These are phyloP conservation scores for Glycyrrhiza uralensis DNA, from an alignment of 306 rosid species.

Conservation along the genomic window DNA sequence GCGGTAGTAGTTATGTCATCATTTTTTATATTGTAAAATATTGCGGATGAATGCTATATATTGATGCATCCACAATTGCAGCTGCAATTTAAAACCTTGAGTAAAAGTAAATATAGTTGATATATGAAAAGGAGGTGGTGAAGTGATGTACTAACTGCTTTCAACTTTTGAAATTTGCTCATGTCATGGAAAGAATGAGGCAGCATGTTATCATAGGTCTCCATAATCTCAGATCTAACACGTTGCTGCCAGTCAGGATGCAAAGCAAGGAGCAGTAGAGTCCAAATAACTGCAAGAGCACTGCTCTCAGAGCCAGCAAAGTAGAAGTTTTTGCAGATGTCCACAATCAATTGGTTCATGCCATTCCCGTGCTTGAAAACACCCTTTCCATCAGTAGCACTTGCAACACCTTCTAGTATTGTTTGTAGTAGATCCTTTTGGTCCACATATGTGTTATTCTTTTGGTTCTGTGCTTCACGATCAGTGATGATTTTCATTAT, in stretches of 20 bases:
- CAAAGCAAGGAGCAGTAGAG: conserved; percentile 24
- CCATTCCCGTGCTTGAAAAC: not conserved
- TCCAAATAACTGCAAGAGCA: conserved; percentile 33
- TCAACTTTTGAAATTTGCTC: conserved; percentile 24
- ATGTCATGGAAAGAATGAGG: conserved; percentile 6
- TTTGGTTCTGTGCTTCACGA: conserved; percentile 10
- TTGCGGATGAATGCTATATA: too few relatives aligned
- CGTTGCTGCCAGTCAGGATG: conserved; percentile 35
- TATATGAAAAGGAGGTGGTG: not conserved
- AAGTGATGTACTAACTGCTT: conserved; percentile 14
- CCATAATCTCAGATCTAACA: conserved; percentile 29
- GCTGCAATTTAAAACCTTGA: too few relatives aligned
- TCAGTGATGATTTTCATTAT: conserved; percentile 12
- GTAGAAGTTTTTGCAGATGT: conserved; percentile 36
- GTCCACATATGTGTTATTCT: not conserved
- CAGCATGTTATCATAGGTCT: not conserved
- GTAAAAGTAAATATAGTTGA: too few relatives aligned
- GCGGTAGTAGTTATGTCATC: too few relatives aligned
- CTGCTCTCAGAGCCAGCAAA: conserved; percentile 36
- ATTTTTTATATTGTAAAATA: too few relatives aligned
- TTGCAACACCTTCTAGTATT: conserved; percentile 19
- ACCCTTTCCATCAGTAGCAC: not conserved
- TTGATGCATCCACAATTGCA: too few relatives aligned
- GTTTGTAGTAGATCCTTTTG: conserved; percentile 26
- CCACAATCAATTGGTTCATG: conserved; percentile 12